Evolutionary conservation across 768 basidiomycete genomes (phyloP), one percentile per base, ranked within the genome.

Genomic region (Podaxis sp.): DNA sequence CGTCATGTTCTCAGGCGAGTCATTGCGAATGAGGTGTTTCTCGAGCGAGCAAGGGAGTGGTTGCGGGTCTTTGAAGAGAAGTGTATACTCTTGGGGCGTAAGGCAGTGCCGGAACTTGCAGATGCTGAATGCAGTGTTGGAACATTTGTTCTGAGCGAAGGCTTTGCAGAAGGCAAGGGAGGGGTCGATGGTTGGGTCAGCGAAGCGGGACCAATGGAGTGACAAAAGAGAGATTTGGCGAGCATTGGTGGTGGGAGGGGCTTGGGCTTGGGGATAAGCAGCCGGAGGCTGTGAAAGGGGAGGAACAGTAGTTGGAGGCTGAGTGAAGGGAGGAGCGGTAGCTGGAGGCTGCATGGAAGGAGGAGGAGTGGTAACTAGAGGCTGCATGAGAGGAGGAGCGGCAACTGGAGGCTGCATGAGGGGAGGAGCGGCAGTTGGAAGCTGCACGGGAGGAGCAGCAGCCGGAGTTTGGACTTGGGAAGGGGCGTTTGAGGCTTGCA

Each of bases 171-270:
- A 78, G 4, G 77, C 67, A 20, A 69, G 61, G 7, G 66, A 64
- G 3, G 70, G 65, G 59, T 78, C 68, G 3, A 75, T 75, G 30
- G 63, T 55, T 2, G 78, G 77, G 62, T 81, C 78, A 2, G 79
- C 80, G 56, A 78, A 80, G 62, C 79, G 74, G 40, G 73, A 75
- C 80, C 80, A 81, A 53, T 80, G 78, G 1, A 62, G 37, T 6
- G 61, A 56, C 54, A 62, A 20, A 3, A 62, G 33, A 41, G 61
- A 62, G 13, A 53, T 50, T 44, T 62, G 61, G 15, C 33, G 61
- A 2, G 54, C 61, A 13, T 20, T 20, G 28, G 61, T 50, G 8
- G 44, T n/a, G 7, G 41, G 44, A 20, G 28, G 49, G 20, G 49
- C 7, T 48, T 46, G 8, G 4, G 37, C 37, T 24, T 17, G 37